phyloP scores from a whole-genome alignment of 2,329 filamentous ascomycete genomes.

The Thielaviopsis populi region DNA sequence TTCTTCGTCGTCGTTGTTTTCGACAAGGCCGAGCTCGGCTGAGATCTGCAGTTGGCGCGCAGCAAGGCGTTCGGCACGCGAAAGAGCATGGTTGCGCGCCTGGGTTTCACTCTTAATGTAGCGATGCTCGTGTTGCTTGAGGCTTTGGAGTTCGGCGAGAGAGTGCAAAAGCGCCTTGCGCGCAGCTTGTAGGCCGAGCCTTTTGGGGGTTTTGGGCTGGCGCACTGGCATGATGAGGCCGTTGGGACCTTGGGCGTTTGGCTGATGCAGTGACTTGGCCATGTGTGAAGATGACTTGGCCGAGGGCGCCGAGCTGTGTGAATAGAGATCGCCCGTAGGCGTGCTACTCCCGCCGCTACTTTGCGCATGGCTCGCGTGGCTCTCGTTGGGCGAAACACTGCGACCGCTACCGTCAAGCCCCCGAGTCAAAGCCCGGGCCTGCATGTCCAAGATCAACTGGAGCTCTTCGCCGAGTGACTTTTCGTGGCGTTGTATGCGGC shows the following conservation, averaged over 20 bases:
- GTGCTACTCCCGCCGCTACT: conserved; percentile 27
- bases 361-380: background rate
- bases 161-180: conserved; percentile 48
- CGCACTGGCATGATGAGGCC: conserved; percentile 45
- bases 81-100: conserved; percentile 41
- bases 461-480: conserved; percentile 32
- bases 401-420: conserved; percentile 4
- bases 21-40: conserved; percentile 38
- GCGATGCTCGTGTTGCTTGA: conserved; percentile 55
- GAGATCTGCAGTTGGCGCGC: conserved; percentile 36
- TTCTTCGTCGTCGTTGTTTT: conserved; percentile 41
- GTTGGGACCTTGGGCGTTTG: conserved; percentile 26
- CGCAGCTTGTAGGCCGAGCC: conserved; percentile 43
- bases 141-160: conserved; percentile 46
- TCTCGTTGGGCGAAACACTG: background rate
- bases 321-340: conserved; percentile 27
- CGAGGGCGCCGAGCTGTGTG: conserved; percentile 23
- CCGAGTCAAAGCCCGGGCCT: conserved; percentile 27
- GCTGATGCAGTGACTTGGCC: conserved; percentile 29
- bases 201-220: conserved; percentile 36
- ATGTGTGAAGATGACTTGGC: conserved; percentile 27
- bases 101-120: conserved; percentile 42
- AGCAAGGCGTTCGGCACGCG: conserved; percentile 39
- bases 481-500: conserved; percentile 32
- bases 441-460: conserved; percentile 34